These are phyloP conservation scores for Xylariaceae sp. DNA, from an alignment of 2,329 filamentous ascomycete species.

Conservation along the genomic window DNA sequence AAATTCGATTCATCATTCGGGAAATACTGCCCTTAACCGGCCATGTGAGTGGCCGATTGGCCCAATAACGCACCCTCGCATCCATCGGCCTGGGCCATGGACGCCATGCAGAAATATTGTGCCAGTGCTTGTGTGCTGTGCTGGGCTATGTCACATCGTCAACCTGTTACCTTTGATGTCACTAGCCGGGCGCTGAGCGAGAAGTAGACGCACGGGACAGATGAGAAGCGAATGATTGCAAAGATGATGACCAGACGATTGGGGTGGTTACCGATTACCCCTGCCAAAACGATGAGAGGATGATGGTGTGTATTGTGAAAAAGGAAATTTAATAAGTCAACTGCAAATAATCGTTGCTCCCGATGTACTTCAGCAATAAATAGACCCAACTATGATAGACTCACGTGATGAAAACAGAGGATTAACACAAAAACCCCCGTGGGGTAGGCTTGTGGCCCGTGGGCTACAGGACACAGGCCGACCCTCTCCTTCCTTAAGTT, in stretches of 20 bases:
- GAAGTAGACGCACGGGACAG: too few species aligned
- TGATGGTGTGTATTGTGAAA: neutral
- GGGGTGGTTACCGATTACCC: too few species aligned
- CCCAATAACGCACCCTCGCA: neutral
- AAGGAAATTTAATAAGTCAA: slow-evolving; percentile 3
- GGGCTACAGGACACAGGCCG: too few species aligned
- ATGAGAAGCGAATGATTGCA: too few species aligned
- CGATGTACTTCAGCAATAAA: slow-evolving; percentile 3
- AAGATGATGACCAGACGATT: too few species aligned
- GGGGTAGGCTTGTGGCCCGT: too few species aligned
- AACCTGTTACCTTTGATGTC: too few species aligned
- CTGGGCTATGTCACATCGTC: neutral
- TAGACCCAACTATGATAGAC: slow-evolving; percentile 4
- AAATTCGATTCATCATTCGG: too few species aligned
- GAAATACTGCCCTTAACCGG: neutral
- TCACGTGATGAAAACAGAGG: slow-evolving; percentile 11
- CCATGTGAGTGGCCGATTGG: neutral
- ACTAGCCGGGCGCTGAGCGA: too few species aligned
- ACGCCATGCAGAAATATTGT: neutral
- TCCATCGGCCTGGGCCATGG: neutral
- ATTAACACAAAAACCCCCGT: slow-evolving; percentile 7
- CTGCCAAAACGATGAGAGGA: too few species aligned
- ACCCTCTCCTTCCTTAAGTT: too few species aligned
- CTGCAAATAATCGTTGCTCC: too few species aligned
- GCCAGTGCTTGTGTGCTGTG: neutral